Conservation (phyloP, 225 moss, liverwort and hornwort species). For the Polytrichum commune region DNA sequence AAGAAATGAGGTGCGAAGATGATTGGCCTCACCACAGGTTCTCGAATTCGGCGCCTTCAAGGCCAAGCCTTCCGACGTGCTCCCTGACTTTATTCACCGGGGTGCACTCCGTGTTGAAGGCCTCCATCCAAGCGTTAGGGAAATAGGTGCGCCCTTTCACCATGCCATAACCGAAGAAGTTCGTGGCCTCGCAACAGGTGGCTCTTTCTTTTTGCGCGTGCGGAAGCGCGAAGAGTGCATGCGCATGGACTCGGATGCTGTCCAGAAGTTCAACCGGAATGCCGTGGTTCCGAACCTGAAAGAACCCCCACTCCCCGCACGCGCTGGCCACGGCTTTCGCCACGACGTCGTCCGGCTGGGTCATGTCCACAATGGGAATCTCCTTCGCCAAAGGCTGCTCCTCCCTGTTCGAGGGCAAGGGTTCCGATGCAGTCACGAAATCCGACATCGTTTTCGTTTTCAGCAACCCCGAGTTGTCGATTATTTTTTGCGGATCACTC, state of each 20-base stretch:
- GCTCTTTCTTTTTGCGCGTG: slow-evolving; percentile 5
- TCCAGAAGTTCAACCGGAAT: slow-evolving; percentile 2
- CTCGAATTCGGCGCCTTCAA: not conserved
- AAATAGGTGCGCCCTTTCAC: slow-evolving; percentile 5
- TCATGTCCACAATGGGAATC: slow-evolving; percentile 1
- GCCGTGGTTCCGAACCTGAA: slow-evolving; percentile 7
- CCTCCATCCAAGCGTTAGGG: slow-evolving; percentile 12
- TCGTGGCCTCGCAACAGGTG: not conserved
- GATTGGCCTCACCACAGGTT: slow-evolving; percentile 2
- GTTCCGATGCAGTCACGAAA: not conserved
- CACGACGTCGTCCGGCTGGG: not conserved
- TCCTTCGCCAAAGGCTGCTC: not conserved
- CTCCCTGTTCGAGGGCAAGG: not conserved
- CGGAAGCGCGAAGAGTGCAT: not conserved
- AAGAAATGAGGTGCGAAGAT: not conserved
- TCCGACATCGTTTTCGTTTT: not conserved
- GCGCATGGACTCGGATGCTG: slow-evolving; percentile 2
- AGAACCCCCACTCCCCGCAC: slow-evolving; percentile 6
- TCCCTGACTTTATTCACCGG: not conserved
- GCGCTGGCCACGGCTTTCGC: not conserved
- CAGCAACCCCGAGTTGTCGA: not conserved
- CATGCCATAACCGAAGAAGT: slow-evolving; percentile 11
- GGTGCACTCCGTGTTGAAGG: slow-evolving; percentile 4
- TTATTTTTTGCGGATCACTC: not conserved
- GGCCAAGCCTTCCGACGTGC: not conserved